Base-by-base conservation (phyloP, 2,329 filamentous ascomycete genomes). In the Paraphaeosphaeria minitans region DNA sequence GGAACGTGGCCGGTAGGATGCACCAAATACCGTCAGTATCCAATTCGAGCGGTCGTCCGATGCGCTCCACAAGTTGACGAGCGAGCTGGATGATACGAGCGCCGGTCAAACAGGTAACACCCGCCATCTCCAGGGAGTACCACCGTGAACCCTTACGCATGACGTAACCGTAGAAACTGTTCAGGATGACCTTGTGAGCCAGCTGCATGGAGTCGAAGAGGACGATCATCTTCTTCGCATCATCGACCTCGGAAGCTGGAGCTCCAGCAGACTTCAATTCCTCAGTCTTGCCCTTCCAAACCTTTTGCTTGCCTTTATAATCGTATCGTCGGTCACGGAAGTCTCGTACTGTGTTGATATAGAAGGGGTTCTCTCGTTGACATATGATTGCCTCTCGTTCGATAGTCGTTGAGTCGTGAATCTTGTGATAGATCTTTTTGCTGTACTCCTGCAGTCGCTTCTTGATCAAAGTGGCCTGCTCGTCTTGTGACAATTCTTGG, bases 1-100 rank as follows among this genome's bases (percentile, higher is more conserved):
- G 95, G 69, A 99, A 99, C 0, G 92, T 95, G 0, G 92, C 94
- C 0, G 95, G 95, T 68, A 99, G 84, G 85, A 99, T 99, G 79
- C 95, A 99, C 96, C 95, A 99, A 70, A 99, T 99, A 85, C 96
- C 95, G 74, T 99, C 95, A 2, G 95, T 99, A 76, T 99, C 95
- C 50, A 99, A 83, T 76, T 99, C 95, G 53, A 99, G 83, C 0
- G 95, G 95, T 57, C 95, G 86, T 24, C 95, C 95, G 39, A 99
- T 91, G 8, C 95, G 87, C 74, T 99, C 95, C 4, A 99, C 94
- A 1, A 99, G 85, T 68, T 95, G 89, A 71, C 94, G 87, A 19
- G 95, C 96, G 85, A 99, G 88, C 73, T 99, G 95, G 75, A 99
- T 99, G 74, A 99, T 99, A 43, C 89, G 91, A 33, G 95, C 95